Base-by-base conservation (phyloP, 2,329 filamentous ascomycete species). In the Esteya vermicola region DNA sequence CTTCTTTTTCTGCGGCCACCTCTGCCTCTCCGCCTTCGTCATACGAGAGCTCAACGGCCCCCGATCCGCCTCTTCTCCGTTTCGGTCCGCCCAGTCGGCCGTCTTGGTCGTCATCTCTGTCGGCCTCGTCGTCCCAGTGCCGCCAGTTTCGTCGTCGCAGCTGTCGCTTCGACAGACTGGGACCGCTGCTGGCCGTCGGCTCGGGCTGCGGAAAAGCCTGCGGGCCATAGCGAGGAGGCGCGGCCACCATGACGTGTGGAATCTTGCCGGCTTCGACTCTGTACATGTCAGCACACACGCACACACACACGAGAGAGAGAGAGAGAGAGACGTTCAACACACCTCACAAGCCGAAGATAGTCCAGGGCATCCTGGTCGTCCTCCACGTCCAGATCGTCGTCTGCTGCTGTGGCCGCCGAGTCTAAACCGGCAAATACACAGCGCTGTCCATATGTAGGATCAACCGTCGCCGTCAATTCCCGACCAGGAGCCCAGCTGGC, bases 231-330 rank as follows among this genome's bases (percentile, higher is more conserved):
- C 65, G 70, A 6, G 74, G 68, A n/a, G n/a, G n/a, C n/a, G n/a
- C n/a, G 1, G 78, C 81, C 34, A 76, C 70, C 38, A 91, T 68
- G 10, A 91, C 62, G 48, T 78, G 70, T 1, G 85, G 85, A 26
- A 93, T 79, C 9, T 66, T 61, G 44, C 65, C 74, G n/a, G 84
- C 84, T 71, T 93, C 78, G 48, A 74, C 70, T 62, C 84, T 91
- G 59, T 45, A 28, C 21, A n/a, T 9, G 33, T 18, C n/a, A 25
- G 9, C 25, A 20, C 16, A 12, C 20, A 6, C 18, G 26, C 7
- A 28, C 19, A 13, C 14, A n/a, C 35, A 30, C 13, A 28, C 12
- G 9, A 35, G 7, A 27, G 21, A 69, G 54, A 34, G n/a, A 41
- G 28, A 40, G 28, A 33, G 44, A 42, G 43, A 58, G 57, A 52